phyloP scores from a whole-genome alignment of 306 rosid genomes.

The Myrica gale region DNA sequence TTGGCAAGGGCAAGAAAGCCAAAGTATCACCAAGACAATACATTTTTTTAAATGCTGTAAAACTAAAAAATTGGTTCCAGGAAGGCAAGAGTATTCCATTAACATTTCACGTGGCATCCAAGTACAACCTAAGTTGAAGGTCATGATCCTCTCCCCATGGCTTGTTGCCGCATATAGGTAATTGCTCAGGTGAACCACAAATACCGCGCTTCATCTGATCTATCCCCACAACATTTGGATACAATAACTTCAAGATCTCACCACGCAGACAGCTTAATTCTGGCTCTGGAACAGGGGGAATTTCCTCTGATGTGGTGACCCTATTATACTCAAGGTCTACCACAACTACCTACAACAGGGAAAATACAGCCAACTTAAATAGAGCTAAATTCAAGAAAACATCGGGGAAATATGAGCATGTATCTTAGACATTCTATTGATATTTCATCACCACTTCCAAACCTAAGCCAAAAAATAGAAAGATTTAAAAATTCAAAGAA shows the following conservation, averaged over 20 bases:
- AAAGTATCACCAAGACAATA: slow-evolving; percentile 1
- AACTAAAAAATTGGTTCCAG: slow-evolving; percentile 8
- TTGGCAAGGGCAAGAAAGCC: background rate
- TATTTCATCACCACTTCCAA: background rate
- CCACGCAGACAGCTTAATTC: slow-evolving; percentile 72
- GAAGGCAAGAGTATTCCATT: slow-evolving; percentile 28
- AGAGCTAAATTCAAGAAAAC: slow-evolving; percentile 25
- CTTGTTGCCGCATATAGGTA: slow-evolving; percentile 55
- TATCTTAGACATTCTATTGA: background rate
- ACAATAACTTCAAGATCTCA: slow-evolving; percentile 68
- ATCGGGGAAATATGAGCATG: background rate
- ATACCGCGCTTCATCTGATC: slow-evolving; percentile 69
- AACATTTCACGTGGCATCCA: slow-evolving; percentile 30
- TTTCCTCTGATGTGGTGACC: slow-evolving; percentile 85
- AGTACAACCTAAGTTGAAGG: slow-evolving; percentile 85
- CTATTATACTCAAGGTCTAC: slow-evolving; percentile 92
- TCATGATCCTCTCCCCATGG: slow-evolving; percentile 97
- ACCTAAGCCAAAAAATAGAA: no score
- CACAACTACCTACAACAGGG: slow-evolving; percentile 74
- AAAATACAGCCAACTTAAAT: slow-evolving; percentile 8
- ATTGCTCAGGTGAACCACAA: slow-evolving; percentile 50
- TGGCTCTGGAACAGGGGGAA: slow-evolving; percentile 96
- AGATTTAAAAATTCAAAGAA: no score
- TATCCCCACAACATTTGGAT: slow-evolving; percentile 85
- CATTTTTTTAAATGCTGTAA: background rate